phyloP scores from a whole-genome alignment of 495 filamentous ascomycete genomes.

The Xylaria curta region DNA sequence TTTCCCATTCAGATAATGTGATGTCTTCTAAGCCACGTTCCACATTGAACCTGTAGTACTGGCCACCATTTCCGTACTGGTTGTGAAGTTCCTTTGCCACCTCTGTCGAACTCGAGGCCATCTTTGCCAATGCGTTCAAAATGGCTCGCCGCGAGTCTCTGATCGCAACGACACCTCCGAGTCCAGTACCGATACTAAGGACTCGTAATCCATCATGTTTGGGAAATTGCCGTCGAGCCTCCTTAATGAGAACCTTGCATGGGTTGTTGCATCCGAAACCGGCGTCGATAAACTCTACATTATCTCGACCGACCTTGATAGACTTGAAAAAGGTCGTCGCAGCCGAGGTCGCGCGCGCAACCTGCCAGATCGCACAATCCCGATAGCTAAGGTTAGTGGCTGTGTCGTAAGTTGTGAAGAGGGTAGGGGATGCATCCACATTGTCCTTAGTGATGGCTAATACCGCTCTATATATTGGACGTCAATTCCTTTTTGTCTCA shows the following conservation, averaged over 20 bases:
- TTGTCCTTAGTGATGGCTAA: constrained; percentile 32
- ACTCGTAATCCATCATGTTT: constrained; percentile 25
- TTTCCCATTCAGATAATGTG: constrained; percentile 46
- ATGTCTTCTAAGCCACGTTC: constrained; percentile 50
- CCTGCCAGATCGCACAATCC: constrained; percentile 47
- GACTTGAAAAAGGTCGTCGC: constrained; percentile 50
- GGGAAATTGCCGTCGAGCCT: constrained; percentile 31
- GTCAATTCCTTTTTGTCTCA: constrained; percentile 10
- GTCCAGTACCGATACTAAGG: constrained; percentile 42
- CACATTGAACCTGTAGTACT: constrained; percentile 55
- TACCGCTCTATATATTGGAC: constrained; percentile 20
- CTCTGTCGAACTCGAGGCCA: constrained; percentile 33
- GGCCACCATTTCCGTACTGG: constrained; percentile 35
- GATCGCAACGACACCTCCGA: constrained; percentile 25
- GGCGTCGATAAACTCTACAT: constrained; percentile 39
- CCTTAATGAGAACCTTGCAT: constrained; percentile 33
- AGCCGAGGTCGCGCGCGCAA: constrained; percentile 50
- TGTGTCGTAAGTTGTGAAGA: constrained; percentile 33
- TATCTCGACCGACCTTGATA: constrained; percentile 37
- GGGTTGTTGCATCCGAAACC: constrained; percentile 43
- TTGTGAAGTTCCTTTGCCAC: constrained; percentile 23
- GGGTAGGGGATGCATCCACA: constrained; percentile 21
- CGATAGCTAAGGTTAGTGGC: constrained; percentile 15
- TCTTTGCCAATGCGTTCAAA: constrained; percentile 31
- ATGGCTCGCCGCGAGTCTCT: constrained; percentile 23